Conservation (phyloP, 2,329 filamentous ascomycete species). For the Penicillium frequentans region DNA sequence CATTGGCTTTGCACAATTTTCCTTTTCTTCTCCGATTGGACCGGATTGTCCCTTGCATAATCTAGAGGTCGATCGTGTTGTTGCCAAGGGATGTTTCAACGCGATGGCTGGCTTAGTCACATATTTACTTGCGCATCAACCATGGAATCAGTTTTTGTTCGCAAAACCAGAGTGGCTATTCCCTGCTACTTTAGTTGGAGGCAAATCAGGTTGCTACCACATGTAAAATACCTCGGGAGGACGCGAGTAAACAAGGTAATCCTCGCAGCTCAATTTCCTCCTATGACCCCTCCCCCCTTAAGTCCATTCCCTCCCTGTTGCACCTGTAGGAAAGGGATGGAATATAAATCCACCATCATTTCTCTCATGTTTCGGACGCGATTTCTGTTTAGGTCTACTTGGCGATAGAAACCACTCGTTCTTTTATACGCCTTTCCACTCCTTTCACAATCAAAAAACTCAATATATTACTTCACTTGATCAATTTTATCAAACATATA, state of each 20-base stretch:
- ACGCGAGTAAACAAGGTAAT: not conserved
- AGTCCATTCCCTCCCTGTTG: conserved; percentile 6
- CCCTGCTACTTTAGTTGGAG: not conserved
- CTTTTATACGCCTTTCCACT: conserved; percentile 6
- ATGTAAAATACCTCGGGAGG: not conserved
- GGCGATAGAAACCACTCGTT: conserved; percentile 9
- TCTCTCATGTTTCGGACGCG: not conserved
- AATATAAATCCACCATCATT: conserved; percentile 2
- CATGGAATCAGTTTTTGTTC: not conserved
- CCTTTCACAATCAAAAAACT: conserved; percentile 8
- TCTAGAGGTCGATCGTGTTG: not conserved
- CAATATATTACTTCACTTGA: conserved; percentile 3
- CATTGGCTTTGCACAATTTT: not conserved
- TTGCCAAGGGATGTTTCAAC: not conserved
- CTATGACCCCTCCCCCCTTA: not conserved
- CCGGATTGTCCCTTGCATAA: conserved; percentile 5
- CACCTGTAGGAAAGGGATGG: conserved; percentile 9
- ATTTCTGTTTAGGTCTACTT: not conserved
- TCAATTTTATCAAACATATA: conserved; percentile 4
- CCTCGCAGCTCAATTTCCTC: not conserved
- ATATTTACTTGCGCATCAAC: not conserved
- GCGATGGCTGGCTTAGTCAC: not conserved
- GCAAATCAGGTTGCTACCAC: not conserved
- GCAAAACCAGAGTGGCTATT: not conserved
- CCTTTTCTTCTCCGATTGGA: not conserved